Conservation (phyloP, 2,329 filamentous ascomycete species). For the Nothophoma quercina region DNA sequence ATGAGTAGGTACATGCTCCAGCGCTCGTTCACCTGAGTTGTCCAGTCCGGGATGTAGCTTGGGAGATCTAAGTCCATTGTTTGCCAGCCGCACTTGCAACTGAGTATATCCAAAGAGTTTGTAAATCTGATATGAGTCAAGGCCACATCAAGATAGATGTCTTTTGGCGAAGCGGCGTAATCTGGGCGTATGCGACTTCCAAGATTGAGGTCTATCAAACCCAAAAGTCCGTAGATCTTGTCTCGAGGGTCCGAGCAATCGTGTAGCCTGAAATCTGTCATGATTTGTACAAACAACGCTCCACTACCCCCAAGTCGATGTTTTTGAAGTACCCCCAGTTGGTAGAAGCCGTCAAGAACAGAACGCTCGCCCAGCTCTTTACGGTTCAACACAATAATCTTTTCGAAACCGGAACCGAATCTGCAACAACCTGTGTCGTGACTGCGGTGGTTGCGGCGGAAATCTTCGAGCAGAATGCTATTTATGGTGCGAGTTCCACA, state of each 20-base stretch:
- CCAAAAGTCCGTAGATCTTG: conserved; percentile 1
- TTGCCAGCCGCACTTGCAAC: not conserved
- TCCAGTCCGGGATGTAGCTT: not conserved
- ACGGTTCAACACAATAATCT: no score
- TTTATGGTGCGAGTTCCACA: not conserved
- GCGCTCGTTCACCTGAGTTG: not conserved
- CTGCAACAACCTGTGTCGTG: no score
- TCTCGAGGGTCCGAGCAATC: not conserved
- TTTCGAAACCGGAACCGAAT: not conserved
- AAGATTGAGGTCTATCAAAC: not conserved
- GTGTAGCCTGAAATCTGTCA: not conserved
- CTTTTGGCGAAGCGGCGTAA: not conserved
- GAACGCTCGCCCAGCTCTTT: no score
- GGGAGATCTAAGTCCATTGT: not conserved
- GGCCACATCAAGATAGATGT: not conserved
- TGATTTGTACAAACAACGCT: not conserved
- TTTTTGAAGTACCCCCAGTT: no score
- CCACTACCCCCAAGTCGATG: no score
- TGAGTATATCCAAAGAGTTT: not conserved
- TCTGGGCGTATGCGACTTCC: not conserved
- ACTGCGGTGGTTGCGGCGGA: no score
- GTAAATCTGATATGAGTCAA: not conserved
- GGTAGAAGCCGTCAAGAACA: no score
- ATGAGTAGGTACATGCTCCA: no score
- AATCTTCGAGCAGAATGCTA: not conserved